Evolutionary conservation across 2,329 filamentous ascomycete species (phyloP).

Genomic region (Ophiostoma sp.): DNA sequence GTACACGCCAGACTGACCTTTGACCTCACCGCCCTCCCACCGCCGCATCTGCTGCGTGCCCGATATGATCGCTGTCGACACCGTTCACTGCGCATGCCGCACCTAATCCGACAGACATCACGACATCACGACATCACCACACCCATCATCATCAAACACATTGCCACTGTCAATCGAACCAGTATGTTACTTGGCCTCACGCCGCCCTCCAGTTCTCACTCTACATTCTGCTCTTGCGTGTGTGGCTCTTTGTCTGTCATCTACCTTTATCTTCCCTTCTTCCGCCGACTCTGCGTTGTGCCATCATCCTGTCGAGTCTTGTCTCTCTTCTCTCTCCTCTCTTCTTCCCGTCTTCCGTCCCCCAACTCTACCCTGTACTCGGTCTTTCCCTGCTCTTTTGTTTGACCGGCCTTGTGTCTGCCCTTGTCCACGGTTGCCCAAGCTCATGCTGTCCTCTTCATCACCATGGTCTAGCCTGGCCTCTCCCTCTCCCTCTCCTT

Average conservation of each 20-base stretch:
- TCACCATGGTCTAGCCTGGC: not conserved
- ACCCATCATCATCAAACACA: not conserved
- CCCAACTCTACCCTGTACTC: not conserved
- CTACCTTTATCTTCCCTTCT: not conserved
- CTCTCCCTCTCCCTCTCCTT: not conserved
- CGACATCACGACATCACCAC: not conserved
- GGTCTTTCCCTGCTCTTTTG: not conserved
- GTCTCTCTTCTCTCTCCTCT: not conserved
- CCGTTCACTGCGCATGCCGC: conserved; percentile 1
- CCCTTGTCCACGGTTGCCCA: not conserved
- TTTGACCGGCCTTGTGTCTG: not conserved
- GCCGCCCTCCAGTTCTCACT: not conserved
- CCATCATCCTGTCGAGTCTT: not conserved
- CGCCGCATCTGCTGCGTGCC: not conserved
- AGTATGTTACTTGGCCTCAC: not conserved
- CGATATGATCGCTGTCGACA: not conserved
- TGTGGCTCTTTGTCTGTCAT: not conserved
- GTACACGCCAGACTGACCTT: not conserved
- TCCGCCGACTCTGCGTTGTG: not conserved
- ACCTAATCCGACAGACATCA: conserved; percentile 1
- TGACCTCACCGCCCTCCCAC: not conserved
- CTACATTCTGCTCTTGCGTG: not conserved
- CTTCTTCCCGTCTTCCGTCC: not conserved
- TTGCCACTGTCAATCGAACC: not conserved
- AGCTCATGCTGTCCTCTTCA: not conserved